Evolutionary conservation across 2,329 filamentous ascomycete genomes (phyloP).

Genomic region (Hymenotorrendiella dingleyae): DNA sequence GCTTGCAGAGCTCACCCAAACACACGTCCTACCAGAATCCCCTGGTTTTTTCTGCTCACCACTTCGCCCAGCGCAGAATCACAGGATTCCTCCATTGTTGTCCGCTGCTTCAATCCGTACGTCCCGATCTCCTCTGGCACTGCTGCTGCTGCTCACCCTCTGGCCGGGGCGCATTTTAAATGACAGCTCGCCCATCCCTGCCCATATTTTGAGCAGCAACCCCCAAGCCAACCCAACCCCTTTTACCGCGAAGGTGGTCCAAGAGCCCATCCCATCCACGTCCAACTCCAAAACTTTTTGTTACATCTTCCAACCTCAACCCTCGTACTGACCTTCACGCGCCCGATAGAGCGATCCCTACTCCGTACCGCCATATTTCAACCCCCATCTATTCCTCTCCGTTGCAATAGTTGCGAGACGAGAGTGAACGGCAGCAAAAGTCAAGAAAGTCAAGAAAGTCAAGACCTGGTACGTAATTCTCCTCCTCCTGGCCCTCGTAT

Average conservation of each 20-base stretch:
- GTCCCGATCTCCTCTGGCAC: not conserved
- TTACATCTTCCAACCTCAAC: constrained; percentile 15
- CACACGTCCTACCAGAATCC: constrained; percentile 4
- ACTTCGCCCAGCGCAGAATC: no score
- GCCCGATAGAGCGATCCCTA: constrained; percentile 16
- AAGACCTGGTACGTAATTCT: no score
- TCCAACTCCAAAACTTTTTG: constrained; percentile 18
- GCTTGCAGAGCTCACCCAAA: no score
- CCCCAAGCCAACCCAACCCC: no score
- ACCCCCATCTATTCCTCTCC: constrained; percentile 9
- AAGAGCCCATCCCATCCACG: constrained; percentile 13
- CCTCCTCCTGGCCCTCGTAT: no score
- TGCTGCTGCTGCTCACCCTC: not conserved
- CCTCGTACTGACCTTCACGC: constrained; percentile 16
- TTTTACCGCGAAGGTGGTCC: constrained; percentile 25
- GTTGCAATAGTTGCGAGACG: constrained; percentile 12
- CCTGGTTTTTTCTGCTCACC: no score
- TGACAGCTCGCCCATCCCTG: constrained; percentile 26
- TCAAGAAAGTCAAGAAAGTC: no score
- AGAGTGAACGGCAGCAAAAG: no score
- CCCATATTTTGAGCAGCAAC: constrained; percentile 16
- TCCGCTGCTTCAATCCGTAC: constrained; percentile 2
- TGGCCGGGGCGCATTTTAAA: constrained; percentile 15
- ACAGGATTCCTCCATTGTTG: no score
- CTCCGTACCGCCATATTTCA: no score